Percentiles rank a stretch among this genome's conserved stretches.
Evolutionary conservation across 352 stramenopile genomes (phyloP).

Genomic region (Globisporangium cylindrosporum): DNA sequence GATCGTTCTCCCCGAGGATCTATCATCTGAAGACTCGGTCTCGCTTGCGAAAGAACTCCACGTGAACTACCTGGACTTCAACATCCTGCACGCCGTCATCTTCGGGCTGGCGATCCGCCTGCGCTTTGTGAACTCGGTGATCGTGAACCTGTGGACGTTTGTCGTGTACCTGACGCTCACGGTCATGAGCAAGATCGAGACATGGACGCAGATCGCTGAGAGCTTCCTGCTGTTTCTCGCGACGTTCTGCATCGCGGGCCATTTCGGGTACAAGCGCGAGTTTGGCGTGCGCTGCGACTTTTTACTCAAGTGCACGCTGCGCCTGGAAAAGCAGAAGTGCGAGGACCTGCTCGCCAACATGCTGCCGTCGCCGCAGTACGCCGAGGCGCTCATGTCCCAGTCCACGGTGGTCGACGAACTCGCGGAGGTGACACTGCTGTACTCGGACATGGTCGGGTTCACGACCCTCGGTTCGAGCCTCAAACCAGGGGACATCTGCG

Average conservation of each 20-base stretch:
- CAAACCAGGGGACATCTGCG: constrained; percentile 61
- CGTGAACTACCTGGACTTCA: constrained; percentile 39
- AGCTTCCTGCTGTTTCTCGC: constrained; percentile 39
- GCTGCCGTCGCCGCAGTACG: constrained; percentile 73
- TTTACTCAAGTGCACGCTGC: constrained; percentile 73
- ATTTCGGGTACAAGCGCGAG: constrained; percentile 68
- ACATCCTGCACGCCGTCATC: constrained; percentile 53
- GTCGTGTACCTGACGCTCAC: constrained; percentile 30
- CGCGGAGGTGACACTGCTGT: constrained; percentile 79
- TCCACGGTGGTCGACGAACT: constrained; percentile 80
- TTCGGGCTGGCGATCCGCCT: constrained; percentile 57
- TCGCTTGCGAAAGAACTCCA: constrained; percentile 5
- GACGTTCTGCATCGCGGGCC: constrained; percentile 25
- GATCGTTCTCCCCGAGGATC: constrained; percentile 25
- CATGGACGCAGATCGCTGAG: constrained; percentile 38
- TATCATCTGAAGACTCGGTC: not conserved
- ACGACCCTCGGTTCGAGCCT: constrained; percentile 61
- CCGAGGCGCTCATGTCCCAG: constrained; percentile 65
- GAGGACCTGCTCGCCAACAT: constrained; percentile 85
- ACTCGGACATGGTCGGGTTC: constrained; percentile 87
- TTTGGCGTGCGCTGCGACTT: constrained; percentile 69
- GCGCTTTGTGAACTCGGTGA: constrained; percentile 49
- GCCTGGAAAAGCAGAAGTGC: constrained; percentile 77
- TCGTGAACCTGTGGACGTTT: constrained; percentile 45
- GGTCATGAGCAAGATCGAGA: constrained; percentile 16